A percentile compares a stretch with the other conserved stretches of the same genome.
Evolutionary conservation across 1,284 basidiomycete species (phyloP).

Genomic region (Xanthoconium separans): DNA sequence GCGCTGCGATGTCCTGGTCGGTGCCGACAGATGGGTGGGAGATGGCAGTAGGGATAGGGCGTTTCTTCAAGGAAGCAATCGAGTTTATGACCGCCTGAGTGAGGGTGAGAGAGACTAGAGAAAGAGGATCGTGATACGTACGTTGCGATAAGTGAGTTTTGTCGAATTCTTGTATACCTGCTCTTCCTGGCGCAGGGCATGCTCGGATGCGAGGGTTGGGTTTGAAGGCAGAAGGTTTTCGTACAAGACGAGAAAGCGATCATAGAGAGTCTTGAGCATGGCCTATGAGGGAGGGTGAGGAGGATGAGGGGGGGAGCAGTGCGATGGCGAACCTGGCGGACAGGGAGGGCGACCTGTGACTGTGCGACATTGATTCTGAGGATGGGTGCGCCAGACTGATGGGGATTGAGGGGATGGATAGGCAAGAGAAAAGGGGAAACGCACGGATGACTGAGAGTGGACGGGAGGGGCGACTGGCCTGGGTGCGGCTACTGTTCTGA

Average conservation of each 20-base stretch:
- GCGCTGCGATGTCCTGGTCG: slow-evolving; percentile 60
- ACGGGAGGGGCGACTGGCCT: slow-evolving; percentile 43
- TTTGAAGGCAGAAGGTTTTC: slow-evolving; percentile 47
- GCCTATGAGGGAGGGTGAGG: slow-evolving; percentile 39
- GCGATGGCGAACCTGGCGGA: slow-evolving; percentile 57
- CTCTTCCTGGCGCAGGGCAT: slow-evolving; percentile 75
- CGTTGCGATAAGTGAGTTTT: slow-evolving; percentile 79
- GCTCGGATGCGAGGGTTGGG: slow-evolving; percentile 64
- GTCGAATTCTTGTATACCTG: slow-evolving; percentile 70
- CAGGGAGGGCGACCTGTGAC: slow-evolving; percentile 64
- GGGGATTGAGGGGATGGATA: background rate
- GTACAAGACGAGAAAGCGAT: slow-evolving; percentile 70
- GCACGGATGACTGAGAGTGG: slow-evolving; percentile 38
- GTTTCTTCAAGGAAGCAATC: slow-evolving; percentile 70
- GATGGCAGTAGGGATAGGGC: slow-evolving; percentile 58
- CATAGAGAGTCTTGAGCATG: slow-evolving; percentile 69
- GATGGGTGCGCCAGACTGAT: slow-evolving; percentile 62
- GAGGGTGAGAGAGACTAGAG: slow-evolving; percentile 8
- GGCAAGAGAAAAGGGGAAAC: slow-evolving; percentile 9
- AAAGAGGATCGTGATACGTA: slow-evolving; percentile 32
- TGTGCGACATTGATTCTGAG: slow-evolving; percentile 62
- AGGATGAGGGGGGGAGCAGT: background rate
- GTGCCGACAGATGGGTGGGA: slow-evolving; percentile 82
- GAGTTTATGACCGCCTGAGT: slow-evolving; percentile 70
- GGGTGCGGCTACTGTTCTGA: slow-evolving; percentile 45